These are phyloP conservation scores for Saccharata proteae DNA, from an alignment of 2,329 filamentous ascomycete genomes.

Conservation along the genomic window DNA sequence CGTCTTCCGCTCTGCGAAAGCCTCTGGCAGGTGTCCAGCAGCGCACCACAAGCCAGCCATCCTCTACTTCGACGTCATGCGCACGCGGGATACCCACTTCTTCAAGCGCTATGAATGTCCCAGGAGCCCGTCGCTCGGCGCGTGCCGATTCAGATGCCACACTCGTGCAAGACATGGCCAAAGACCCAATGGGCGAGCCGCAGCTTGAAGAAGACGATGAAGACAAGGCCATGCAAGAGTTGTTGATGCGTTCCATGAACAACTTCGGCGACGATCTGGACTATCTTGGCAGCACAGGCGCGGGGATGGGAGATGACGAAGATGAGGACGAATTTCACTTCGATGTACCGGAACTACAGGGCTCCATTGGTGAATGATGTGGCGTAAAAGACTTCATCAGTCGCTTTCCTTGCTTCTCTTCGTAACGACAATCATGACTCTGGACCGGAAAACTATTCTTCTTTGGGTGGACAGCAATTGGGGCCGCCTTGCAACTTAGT, in stretches of 20 bases:
- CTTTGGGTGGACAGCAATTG: too few relatives aligned
- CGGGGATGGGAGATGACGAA: constrained; percentile 12
- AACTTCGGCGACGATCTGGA: constrained; percentile 1
- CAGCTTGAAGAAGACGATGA: constrained; percentile 15
- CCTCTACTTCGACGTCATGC: constrained; percentile 9
- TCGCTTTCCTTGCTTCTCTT: too few relatives aligned
- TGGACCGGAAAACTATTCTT: too few relatives aligned
- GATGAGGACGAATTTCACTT: constrained; percentile 13
- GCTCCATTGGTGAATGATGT: not conserved
- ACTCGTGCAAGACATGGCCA: constrained; percentile 18
- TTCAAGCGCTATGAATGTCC: not conserved
- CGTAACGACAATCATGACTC: too few relatives aligned
- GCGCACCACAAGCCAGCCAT: constrained; percentile 12
- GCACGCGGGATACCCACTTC: too few relatives aligned
- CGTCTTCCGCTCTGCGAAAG: constrained; percentile 26
- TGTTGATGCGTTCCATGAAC: constrained; percentile 12
- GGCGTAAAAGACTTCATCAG: too few relatives aligned
- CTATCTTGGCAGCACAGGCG: not conserved
- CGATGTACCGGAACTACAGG: constrained; percentile 4
- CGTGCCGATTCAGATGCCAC: constrained; percentile 23
- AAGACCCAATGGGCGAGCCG: constrained; percentile 12
- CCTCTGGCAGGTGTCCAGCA: constrained; percentile 23
- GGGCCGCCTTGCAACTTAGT: too few relatives aligned
- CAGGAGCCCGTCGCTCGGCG: constrained; percentile 9
- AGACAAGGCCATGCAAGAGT: constrained; percentile 22